Percentiles rank a stretch among this genome's conserved stretches.
Evolutionary conservation across 2,329 filamentous ascomycete species (phyloP).

Genomic region (Colletotrichum sidae): DNA sequence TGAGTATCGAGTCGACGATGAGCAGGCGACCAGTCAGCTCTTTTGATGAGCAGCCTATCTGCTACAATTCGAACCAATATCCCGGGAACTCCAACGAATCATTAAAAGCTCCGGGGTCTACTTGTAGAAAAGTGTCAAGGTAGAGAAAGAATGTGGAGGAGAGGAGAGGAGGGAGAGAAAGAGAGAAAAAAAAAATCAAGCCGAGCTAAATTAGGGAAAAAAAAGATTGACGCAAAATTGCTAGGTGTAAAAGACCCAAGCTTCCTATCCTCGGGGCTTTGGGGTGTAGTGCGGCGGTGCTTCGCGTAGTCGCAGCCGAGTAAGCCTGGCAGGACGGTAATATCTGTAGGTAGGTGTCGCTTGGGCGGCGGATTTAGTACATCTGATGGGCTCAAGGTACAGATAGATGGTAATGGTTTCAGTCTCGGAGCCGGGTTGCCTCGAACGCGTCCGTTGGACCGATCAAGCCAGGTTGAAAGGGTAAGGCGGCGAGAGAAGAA

Average conservation of each 20-base stretch:
- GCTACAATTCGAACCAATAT: neutral
- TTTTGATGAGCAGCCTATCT: neutral
- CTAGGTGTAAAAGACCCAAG: slow-evolving; percentile 34
- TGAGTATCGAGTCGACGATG: no score
- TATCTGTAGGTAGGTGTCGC: no score
- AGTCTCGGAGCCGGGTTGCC: no score
- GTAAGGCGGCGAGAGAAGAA: no score
- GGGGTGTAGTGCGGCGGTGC: slow-evolving; percentile 22
- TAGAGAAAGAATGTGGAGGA: slow-evolving; percentile 19
- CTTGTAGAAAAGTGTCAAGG: slow-evolving; percentile 10
- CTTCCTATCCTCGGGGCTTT: slow-evolving; percentile 31
- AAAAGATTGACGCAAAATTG: slow-evolving; percentile 25
- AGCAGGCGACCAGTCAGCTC: no score
- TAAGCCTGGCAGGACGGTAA: no score
- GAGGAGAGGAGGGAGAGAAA: neutral
- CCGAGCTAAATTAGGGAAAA: neutral
- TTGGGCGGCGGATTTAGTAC: no score
- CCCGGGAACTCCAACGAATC: slow-evolving; percentile 6
- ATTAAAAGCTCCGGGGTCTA: slow-evolving; percentile 15
- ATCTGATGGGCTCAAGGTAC: no score
- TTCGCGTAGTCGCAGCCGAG: slow-evolving; percentile 6
- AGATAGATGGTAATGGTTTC: no score
- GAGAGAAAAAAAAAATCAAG: neutral
- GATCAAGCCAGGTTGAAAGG: no score
- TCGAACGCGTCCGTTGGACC: neutral